Evolutionary conservation across 352 stramenopile genomes (phyloP), one percentile per base, ranked within the genome.

Genomic region (Pythium rishiriense): DNA sequence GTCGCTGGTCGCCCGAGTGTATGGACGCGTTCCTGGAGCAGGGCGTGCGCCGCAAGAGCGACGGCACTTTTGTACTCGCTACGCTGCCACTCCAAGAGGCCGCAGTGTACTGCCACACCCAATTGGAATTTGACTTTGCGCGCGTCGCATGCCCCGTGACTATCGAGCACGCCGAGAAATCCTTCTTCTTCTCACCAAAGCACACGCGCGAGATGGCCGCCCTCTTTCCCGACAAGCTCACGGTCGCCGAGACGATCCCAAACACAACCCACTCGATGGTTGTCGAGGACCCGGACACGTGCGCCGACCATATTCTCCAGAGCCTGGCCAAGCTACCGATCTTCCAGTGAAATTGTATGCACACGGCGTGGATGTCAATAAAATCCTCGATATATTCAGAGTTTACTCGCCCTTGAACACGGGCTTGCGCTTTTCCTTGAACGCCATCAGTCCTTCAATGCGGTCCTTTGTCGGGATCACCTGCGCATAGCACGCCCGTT

Each of bases 401-500:
- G 35, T 9, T 85, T 84, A 98, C 64, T 97, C 75, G 51, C 91
- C 91, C 52, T 81, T 96, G 73, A 96, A 98, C 25, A 81, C 72
- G 29, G 94, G 94, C 63, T 95, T 95, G 63, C 94, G 78, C 70
- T 97, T 96, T 64, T 98, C 94, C 68, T 85, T 85, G 71, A 98
- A 98, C 17, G 94, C 93, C 24, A 80, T 59, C 0, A 98, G 72
- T 0, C 95, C 95, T 70, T 98, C 95, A 41, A 98, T 74, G 61
- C 95, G 81, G 71, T 98, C 95, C 59, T 97, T 87, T 2, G 93
- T 98, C 5, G 86, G 81, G 48, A 98, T 85, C 4, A 97, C 83
- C 66, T 94, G 85, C 4, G 87, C 90, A 59, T 98, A 98, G 67
- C 87, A 97, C 19, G 82, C 78, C 53, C 90, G 86, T 65, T 98